phyloP scores from a whole-genome alignment of 1,284 basidiomycete genomes.

The Cryptococcus sp. region DNA sequence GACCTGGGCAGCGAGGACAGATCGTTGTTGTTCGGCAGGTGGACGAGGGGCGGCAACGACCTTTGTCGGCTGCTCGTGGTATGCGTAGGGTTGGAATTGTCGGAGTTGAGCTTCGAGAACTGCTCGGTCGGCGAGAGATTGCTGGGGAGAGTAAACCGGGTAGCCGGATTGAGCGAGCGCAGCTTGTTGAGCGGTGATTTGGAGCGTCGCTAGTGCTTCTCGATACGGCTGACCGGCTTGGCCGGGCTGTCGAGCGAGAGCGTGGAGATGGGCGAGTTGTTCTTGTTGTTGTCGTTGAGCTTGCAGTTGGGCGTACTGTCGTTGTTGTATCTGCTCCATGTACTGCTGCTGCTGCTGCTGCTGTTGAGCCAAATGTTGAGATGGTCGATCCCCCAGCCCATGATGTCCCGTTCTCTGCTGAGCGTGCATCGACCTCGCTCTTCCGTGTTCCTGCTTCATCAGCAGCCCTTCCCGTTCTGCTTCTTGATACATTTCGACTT shows the following conservation, averaged over 20 bases:
- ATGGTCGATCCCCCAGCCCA: not conserved
- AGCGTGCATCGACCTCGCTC: no score
- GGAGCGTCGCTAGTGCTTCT: not conserved
- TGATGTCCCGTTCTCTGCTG: not conserved
- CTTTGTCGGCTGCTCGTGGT: not conserved
- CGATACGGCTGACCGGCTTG: not conserved
- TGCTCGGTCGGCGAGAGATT: not conserved
- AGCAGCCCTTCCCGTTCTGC: constrained; percentile 1
- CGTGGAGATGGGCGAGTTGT: not conserved
- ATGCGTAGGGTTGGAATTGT: not conserved
- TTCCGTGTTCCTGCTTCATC: not conserved
- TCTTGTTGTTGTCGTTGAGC: constrained; percentile 1
- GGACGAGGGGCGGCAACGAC: no score
- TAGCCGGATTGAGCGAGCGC: not conserved
- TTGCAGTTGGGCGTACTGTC: constrained; percentile 8
- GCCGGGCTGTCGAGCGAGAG: not conserved
- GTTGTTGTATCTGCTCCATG: constrained; percentile 14
- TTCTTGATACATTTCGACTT: no score
- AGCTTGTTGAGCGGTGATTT: not conserved
- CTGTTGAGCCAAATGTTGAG: not conserved
- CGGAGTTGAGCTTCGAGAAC: not conserved
- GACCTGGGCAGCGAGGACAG: constrained; percentile 23
- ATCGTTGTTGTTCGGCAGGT: constrained; percentile 9
- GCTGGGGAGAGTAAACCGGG: not conserved
- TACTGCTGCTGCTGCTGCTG: not conserved